phyloP scores from a whole-genome alignment of 176 grass and related monocot species.

The Aegilops bicornis region DNA sequence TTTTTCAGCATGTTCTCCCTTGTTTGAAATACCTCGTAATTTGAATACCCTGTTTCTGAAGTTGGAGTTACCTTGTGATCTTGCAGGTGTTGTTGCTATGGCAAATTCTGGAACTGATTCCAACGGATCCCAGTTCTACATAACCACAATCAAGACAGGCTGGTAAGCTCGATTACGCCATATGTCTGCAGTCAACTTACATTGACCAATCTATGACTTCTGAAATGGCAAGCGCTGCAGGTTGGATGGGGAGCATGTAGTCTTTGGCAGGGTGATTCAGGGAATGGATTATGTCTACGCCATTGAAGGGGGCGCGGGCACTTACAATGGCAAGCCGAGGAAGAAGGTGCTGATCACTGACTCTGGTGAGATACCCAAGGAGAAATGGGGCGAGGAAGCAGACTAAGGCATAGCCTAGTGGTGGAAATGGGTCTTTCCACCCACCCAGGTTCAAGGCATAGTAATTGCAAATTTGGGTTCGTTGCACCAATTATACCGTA shows the following conservation, averaged over 20 bases:
- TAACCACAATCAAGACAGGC: conserved; percentile 92
- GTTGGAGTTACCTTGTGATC: not conserved
- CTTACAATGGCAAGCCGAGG: conserved; percentile 86
- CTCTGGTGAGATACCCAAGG: conserved; percentile 85
- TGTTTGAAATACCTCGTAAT: not conserved
- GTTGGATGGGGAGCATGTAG: conserved; percentile 96
- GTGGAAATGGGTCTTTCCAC: too few species aligned
- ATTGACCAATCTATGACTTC: conserved; percentile 1
- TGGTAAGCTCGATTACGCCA: conserved; percentile 49
- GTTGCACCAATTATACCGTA: too few species aligned
- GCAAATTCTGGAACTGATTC: conserved; percentile 72
- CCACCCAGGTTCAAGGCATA: too few species aligned
- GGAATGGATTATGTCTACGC: conserved; percentile 93
- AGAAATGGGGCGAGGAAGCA: conserved; percentile 59
- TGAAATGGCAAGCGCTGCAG: conserved; percentile 30
- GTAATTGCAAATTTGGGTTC: too few species aligned
- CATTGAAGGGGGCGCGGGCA: conserved; percentile 90
- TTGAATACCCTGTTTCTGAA: not conserved
- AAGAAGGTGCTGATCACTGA: conserved; percentile 77
- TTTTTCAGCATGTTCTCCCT: not conserved
- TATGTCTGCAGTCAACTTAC: not conserved
- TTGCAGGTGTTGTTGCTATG: conserved; percentile 86
- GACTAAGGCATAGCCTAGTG: too few species aligned
- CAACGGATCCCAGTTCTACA: conserved; percentile 96
- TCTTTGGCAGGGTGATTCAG: conserved; percentile 84